Evolutionary conservation across 225 moss, liverwort and hornwort species (phyloP), one percentile per base, ranked within the genome.

Genomic region (Antitrichia curtipendula): DNA sequence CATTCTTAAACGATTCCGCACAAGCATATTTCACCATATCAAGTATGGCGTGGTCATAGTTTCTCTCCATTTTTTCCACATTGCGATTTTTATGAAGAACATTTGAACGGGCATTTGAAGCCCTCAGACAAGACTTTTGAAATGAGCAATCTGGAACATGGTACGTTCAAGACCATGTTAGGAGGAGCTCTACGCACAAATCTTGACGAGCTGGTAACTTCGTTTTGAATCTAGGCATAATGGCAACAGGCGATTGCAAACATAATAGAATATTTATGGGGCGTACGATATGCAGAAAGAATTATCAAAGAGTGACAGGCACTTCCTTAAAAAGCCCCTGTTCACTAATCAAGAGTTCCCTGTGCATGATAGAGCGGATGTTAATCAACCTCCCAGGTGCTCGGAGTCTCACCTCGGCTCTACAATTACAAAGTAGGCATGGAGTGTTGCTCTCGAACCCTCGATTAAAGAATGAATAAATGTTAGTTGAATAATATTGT

Each of bases 391-490:
- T 84, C 62, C 49, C 65, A 78, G 59, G 58, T 64, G 81, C 43
- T 80, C 50, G 64, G 65, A 13, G 40, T 61, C 40, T 82, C 62
- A 87, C 47, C 64, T 63, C 56, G 60, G 86, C 43, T 89, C 77
- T 91, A 89, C 75, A 85, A 81, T 85, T 91, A 89, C 91, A 91
- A 87, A 28, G 61, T 20, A 64, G 83, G 86, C 27, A 70, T 62
- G 16, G 81, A 85, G 85, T 60, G 27, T 81, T 81, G 52, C 59
- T 90, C 90, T 82, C 83, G 41, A 16, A 12, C 83, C 90, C 90
- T 91, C 63, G 79, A 82, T 85, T 82, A 89, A 92, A 78, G 82
- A 89, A 87, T 86, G 53, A 84, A 88, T 86, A 89, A 89, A 87
- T 88, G 88, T 87, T 86, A 34, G 79, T 77, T 85, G 84, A 68